Percentiles rank a stretch among this genome's conserved stretches.
phyloP scores from a whole-genome alignment of 2,329 filamentous ascomycete genomes.

The Fusarium mangiferae region DNA sequence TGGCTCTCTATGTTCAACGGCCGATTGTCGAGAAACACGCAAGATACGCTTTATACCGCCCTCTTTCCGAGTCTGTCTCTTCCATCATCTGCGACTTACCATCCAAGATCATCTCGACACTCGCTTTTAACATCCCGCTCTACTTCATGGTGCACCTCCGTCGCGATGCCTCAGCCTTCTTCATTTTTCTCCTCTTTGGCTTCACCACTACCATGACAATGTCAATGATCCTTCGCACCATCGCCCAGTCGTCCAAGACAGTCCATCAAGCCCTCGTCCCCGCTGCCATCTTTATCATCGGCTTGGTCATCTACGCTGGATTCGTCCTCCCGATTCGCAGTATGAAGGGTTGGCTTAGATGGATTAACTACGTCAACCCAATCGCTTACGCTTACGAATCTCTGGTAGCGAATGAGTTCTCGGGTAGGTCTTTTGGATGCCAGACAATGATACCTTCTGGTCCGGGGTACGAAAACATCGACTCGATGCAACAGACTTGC shows the following conservation, averaged over 20 bases:
- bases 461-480: background rate
- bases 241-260: slow-evolving; percentile 32
- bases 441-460: slow-evolving; percentile 46
- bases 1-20: slow-evolving; percentile 42
- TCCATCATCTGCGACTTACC: slow-evolving; percentile 30
- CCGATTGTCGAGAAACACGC: slow-evolving; percentile 48
- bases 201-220: slow-evolving; percentile 68
- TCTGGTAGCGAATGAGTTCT: slow-evolving; percentile 71
- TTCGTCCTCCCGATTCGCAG: slow-evolving; percentile 56
- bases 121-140: slow-evolving; percentile 53
- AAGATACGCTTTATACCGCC: slow-evolving; percentile 48
- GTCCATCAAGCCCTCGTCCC: slow-evolving; percentile 38
- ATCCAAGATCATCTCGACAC: slow-evolving; percentile 42
- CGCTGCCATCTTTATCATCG: slow-evolving; percentile 31
- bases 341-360: slow-evolving; percentile 63
- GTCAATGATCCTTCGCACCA: slow-evolving; percentile 67
- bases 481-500: background rate
- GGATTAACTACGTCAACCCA: slow-evolving; percentile 72
- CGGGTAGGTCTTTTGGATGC: slow-evolving; percentile 59
- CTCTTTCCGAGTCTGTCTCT: slow-evolving; percentile 38
- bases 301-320: slow-evolving; percentile 60
- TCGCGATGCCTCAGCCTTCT: slow-evolving; percentile 63
- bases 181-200: slow-evolving; percentile 57
- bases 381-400: slow-evolving; percentile 73
- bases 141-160: slow-evolving; percentile 75